Evolutionary conservation across 805 yeast species (phyloP).

Genomic region (Zygosaccharomyces rouxii): DNA sequence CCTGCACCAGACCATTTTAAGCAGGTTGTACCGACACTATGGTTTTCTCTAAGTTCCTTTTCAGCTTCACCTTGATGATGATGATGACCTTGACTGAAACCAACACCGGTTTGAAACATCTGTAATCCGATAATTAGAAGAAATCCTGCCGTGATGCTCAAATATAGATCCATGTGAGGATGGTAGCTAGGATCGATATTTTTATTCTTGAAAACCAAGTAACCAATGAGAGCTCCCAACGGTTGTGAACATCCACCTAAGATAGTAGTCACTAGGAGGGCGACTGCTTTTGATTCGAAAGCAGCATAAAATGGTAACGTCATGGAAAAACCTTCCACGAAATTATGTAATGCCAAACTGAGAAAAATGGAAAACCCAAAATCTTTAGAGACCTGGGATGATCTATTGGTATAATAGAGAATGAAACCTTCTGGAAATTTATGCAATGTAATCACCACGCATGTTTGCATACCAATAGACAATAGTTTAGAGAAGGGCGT

Average conservation of each 20-base stretch:
- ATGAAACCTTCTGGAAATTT: constrained; percentile 95
- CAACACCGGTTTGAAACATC: constrained; percentile 78
- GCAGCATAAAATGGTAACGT: constrained; percentile 85
- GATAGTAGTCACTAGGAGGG: constrained; percentile 58
- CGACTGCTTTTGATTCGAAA: constrained; percentile 54
- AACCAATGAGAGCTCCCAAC: constrained; percentile 76
- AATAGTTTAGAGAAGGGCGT: constrained; percentile 75
- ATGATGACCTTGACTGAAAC: constrained; percentile 67
- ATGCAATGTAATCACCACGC: constrained; percentile 80
- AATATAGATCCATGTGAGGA: constrained; percentile 38
- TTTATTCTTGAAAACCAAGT: constrained; percentile 42
- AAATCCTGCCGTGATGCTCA: constrained; percentile 80
- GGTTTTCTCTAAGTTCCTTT: constrained; percentile 24
- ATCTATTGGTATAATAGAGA: constrained; percentile 61
- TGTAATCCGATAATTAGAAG: constrained; percentile 75
- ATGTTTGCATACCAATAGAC: constrained; percentile 86
- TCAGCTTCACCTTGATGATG: constrained; percentile 31
- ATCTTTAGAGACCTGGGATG: constrained; percentile 30
- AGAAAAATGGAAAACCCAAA: constrained; percentile 78
- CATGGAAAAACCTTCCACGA: constrained; percentile 92
- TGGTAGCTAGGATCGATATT: constrained; percentile 33
- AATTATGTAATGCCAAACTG: constrained; percentile 83
- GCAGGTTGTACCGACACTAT: constrained; percentile 34
- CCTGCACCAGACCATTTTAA: constrained; percentile 36
- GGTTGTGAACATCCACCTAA: constrained; percentile 88